Percentiles rank a stretch among this genome's conserved stretches.
Evolutionary conservation across 2,329 filamentous ascomycete genomes (phyloP).

Genomic region (Aureobasidium sp.): DNA sequence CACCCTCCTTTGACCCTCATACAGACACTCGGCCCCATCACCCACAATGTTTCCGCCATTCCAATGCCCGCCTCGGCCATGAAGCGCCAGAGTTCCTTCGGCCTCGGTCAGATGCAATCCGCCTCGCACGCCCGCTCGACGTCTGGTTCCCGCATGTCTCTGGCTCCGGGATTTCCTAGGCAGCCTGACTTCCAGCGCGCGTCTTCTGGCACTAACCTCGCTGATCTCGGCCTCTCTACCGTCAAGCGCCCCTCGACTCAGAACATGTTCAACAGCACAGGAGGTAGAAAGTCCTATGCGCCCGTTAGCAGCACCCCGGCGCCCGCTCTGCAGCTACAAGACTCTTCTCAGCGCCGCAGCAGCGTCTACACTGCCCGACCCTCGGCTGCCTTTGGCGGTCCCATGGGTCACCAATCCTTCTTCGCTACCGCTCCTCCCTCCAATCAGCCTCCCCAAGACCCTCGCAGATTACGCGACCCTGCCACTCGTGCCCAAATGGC

Average conservation of each 20-base stretch:
- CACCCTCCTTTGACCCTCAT: not conserved
- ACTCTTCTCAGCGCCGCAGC: conserved; percentile 60
- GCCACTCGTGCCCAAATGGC: conserved; percentile 75
- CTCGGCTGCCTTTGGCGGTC: conserved; percentile 55
- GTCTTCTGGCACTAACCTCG: conserved; percentile 66
- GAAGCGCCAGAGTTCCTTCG: conserved; percentile 81
- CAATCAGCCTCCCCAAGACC: conserved; percentile 78
- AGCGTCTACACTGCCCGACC: conserved; percentile 54
- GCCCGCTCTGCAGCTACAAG: conserved; percentile 41
- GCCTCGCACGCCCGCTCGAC: conserved; percentile 72
- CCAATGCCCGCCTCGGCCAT: conserved; percentile 88
- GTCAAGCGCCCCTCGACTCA: conserved; percentile 78
- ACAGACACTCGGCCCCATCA: conserved; percentile 81
- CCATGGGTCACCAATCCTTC: conserved; percentile 80
- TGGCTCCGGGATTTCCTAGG: conserved; percentile 73
- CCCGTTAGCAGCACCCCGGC: conserved; percentile 48
- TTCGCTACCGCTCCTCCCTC: conserved; percentile 80
- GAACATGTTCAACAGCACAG: conserved; percentile 51
- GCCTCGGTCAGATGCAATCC: conserved; percentile 58
- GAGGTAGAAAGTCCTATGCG: conserved; percentile 64
- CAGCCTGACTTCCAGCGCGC: conserved; percentile 83
- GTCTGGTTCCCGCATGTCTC: conserved; percentile 77
- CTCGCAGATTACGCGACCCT: conserved; percentile 75
- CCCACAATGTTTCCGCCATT: conserved; percentile 67
- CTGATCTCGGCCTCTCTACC: conserved; percentile 73